Base-by-base conservation (phyloP, 78 protist genomes). In the Neovahlkampfia damariscottae region DNA sequence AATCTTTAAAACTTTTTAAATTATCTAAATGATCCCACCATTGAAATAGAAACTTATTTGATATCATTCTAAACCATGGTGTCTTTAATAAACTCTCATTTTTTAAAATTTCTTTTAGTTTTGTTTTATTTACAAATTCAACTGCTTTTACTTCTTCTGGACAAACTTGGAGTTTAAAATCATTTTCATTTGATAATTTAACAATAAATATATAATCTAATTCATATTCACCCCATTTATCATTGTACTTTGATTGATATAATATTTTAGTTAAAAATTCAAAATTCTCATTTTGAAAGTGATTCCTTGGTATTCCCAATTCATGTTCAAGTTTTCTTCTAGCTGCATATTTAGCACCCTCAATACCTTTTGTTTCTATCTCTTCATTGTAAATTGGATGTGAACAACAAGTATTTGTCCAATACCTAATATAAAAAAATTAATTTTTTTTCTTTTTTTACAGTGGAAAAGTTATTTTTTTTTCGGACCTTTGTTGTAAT, bases 391-490 rank as follows among this genome's bases (percentile, higher is more conserved):
- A 38, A 10, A 89, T 80, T 5, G 93, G 93, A 41, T 92, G 96
- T 9, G 85, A 74, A 76, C 96, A 92, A 82, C 91, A 86, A 7
- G 96, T 89, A 80, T 92, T 92, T n/a, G 93, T 87, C 91, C 87
- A 89, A 28, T 30, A 8, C n/a, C n/a, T n/a, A n/a, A n/a, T n/a
- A n/a, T n/a, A n/a, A n/a, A n/a, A n/a, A n/a, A n/a, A n/a, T n/a
- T n/a, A n/a, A n/a, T n/a, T n/a, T n/a, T n/a, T n/a, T n/a, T n/a
- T n/a, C n/a, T n/a, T n/a, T n/a, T n/a, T n/a, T n/a, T n/a, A n/a
- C 40, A 37, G 68, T 3, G 96, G 96, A 38, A 92, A 92, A 5
- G 91, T 88, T 30, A 87, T 85, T 84, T 92, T 92, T 30, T 77
- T 80, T 2, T 5, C 28, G 9, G 96, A 78, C 0, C 96, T 84